phyloP scores from a whole-genome alignment of 495 filamentous ascomycete genomes.

The Podospora anserina region DNA sequence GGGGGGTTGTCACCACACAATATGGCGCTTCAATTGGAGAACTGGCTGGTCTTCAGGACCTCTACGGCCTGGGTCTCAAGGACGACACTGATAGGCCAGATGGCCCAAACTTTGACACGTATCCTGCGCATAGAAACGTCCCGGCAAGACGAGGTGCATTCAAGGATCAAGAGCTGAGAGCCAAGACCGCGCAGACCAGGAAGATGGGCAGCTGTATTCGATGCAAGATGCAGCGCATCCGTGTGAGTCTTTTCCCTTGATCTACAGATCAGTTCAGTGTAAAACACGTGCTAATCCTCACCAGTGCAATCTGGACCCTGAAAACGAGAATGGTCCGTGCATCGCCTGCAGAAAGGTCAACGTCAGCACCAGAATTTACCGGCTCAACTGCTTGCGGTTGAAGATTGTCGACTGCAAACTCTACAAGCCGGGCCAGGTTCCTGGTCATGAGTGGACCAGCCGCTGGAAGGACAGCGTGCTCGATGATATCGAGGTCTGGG shows the following conservation, averaged over 20 bases:
- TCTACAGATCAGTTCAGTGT: not conserved
- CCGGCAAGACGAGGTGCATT: slow-evolving; percentile 49
- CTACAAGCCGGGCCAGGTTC: slow-evolving; percentile 50
- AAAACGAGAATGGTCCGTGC: slow-evolving; percentile 43
- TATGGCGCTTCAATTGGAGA: not conserved
- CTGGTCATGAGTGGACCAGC: slow-evolving; percentile 51
- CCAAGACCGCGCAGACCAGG: slow-evolving; percentile 49
- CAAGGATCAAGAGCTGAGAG: slow-evolving; percentile 42
- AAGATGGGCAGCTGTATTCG: slow-evolving; percentile 51
- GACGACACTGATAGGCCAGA: not conserved
- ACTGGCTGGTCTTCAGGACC: not conserved
- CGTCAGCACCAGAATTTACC: slow-evolving; percentile 38
- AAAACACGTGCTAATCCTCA: slow-evolving; percentile 13
- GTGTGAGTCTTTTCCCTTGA: slow-evolving; percentile 35
- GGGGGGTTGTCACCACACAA: not conserved
- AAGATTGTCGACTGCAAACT: slow-evolving; percentile 52
- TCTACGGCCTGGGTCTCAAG: not conserved
- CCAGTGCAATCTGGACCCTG: slow-evolving; percentile 46
- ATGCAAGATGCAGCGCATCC: slow-evolving; percentile 55
- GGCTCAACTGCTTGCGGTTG: slow-evolving; percentile 48
- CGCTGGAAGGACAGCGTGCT: slow-evolving; percentile 49
- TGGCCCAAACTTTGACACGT: slow-evolving; percentile 13
- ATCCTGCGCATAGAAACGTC: slow-evolving; percentile 21
- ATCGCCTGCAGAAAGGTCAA: slow-evolving; percentile 47
- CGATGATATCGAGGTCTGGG: slow-evolving; percentile 51